Evolutionary conservation across 805 yeast genomes (phyloP).

Genomic region (Jamesozyma jinghongensis): DNA sequence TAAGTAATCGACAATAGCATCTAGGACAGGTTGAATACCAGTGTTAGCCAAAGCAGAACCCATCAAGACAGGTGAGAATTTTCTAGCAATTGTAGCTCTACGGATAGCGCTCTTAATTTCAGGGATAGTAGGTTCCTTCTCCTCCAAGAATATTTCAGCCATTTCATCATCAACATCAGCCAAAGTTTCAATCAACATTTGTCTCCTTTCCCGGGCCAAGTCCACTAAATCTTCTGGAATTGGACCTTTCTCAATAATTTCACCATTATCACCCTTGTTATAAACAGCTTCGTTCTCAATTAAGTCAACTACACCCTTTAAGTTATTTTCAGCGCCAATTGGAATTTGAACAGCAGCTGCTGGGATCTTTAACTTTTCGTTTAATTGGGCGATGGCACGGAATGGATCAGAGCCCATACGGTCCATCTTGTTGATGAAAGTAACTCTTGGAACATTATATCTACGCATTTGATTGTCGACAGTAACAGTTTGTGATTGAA

Average conservation of each 20-base stretch:
- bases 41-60: slow-evolving; percentile 97
- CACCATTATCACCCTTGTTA: slow-evolving; percentile 89
- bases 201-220: slow-evolving; percentile 84
- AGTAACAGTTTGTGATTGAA: slow-evolving; percentile 96
- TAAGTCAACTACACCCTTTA: slow-evolving; percentile 85
- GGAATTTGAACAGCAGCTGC: slow-evolving; percentile 99
- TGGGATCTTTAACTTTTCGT: slow-evolving; percentile 76
- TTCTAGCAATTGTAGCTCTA: slow-evolving; percentile 89
- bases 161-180: slow-evolving; percentile 98
- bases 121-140: slow-evolving; percentile 72
- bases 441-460: slow-evolving; percentile 92
- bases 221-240: slow-evolving; percentile 76
- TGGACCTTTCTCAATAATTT: slow-evolving; percentile 51
- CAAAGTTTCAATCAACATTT: slow-evolving; percentile 76
- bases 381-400: slow-evolving; percentile 86
- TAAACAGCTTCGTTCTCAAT: slow-evolving; percentile 80
- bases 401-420: slow-evolving; percentile 99
- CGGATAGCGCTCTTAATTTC: slow-evolving; percentile 87
- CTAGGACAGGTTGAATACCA: slow-evolving; percentile 91
- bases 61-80: slow-evolving; percentile 98
- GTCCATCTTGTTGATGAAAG: slow-evolving; percentile 97
- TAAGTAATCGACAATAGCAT: slow-evolving; percentile 89
- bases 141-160: slow-evolving; percentile 87
- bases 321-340: slow-evolving; percentile 81
- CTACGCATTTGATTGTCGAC: slow-evolving; percentile 99